These are phyloP conservation scores for Hymenoscyphus scutula DNA, from an alignment of 2,329 filamentous ascomycete species.

Conservation along the genomic window DNA sequence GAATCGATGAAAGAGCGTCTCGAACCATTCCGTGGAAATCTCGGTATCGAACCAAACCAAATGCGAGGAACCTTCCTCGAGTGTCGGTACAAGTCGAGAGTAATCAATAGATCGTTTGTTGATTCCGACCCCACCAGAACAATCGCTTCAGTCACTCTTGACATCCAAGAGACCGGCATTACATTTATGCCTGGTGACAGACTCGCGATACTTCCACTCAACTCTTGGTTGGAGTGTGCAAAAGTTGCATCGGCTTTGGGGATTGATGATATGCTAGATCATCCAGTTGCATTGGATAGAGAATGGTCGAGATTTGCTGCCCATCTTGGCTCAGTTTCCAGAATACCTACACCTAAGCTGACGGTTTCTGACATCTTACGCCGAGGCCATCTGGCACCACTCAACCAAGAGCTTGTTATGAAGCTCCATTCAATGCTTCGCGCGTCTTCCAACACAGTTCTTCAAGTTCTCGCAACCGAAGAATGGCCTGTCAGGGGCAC, in stretches of 20 bases:
- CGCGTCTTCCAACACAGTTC: constrained; percentile 48
- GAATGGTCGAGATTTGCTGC: constrained; percentile 48
- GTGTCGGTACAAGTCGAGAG: constrained; percentile 48
- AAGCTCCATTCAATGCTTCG: constrained; percentile 48
- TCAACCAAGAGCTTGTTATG: constrained; percentile 51
- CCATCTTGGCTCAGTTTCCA: constrained; percentile 43
- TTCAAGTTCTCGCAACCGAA: constrained; percentile 48
- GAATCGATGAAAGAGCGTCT: constrained; percentile 54
- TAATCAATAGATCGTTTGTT: constrained; percentile 46
- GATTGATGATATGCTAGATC: constrained; percentile 46
- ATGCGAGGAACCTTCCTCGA: constrained; percentile 56
- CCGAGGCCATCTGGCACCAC: constrained; percentile 50
- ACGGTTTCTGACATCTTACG: constrained; percentile 50
- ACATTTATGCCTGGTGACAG: constrained; percentile 53
- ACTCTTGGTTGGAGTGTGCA: constrained; percentile 53
- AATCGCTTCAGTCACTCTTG: constrained; percentile 50
- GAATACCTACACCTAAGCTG: constrained; percentile 35
- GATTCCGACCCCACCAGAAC: constrained; percentile 46
- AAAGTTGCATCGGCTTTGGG: constrained; percentile 53
- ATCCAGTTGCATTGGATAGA: constrained; percentile 39
- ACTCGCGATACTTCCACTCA: constrained; percentile 54
- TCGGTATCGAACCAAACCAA: constrained; percentile 49
- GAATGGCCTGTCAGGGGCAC: constrained; percentile 53
- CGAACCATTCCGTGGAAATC: constrained; percentile 47
- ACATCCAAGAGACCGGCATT: constrained; percentile 52